phyloP scores from a whole-genome alignment of 2,329 filamentous ascomycete genomes.

The Biscogniauxia marginata region DNA sequence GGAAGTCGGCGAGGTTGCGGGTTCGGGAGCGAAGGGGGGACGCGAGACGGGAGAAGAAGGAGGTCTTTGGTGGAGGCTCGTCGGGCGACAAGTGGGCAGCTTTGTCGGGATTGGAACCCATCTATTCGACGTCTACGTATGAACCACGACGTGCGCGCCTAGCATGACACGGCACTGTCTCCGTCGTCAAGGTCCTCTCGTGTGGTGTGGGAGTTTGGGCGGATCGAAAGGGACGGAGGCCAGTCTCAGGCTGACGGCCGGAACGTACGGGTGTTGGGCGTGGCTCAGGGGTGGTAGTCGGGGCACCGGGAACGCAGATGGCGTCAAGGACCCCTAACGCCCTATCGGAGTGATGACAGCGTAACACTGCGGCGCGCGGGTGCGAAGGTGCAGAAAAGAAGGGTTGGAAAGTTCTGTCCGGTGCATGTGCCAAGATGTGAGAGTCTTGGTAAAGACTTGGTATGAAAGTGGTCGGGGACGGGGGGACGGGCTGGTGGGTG shows the following conservation, averaged over 20 bases:
- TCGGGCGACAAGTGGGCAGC: constrained; percentile 38
- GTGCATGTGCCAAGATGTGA: constrained; percentile 33
- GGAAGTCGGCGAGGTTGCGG: constrained; percentile 74
- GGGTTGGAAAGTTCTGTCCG: constrained; percentile 22
- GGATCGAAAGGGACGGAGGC: not conserved
- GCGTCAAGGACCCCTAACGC: not conserved
- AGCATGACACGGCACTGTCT: constrained; percentile 30
- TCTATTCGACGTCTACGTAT: constrained; percentile 39
- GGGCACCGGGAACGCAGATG: constrained; percentile 4
- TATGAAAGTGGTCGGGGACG: constrained; percentile 20
- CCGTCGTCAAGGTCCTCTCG: constrained; percentile 13
- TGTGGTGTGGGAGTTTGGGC: constrained; percentile 4
- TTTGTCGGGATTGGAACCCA: constrained; percentile 44
- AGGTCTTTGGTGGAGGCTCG: constrained; percentile 41
- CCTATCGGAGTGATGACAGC: not conserved
- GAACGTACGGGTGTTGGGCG: constrained; percentile 1
- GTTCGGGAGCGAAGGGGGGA: constrained; percentile 51
- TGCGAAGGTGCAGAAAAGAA: constrained; percentile 9
- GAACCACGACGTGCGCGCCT: constrained; percentile 29
- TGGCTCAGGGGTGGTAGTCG: not conserved
- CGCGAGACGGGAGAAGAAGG: constrained; percentile 53
- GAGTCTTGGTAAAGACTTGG: constrained; percentile 31
- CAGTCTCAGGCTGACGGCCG: not conserved
- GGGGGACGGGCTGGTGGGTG: constrained; percentile 16
- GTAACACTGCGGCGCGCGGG: constrained; percentile 5